Conservation (phyloP, 1,284 basidiomycete species). For the Ustilago vetiveriae region DNA sequence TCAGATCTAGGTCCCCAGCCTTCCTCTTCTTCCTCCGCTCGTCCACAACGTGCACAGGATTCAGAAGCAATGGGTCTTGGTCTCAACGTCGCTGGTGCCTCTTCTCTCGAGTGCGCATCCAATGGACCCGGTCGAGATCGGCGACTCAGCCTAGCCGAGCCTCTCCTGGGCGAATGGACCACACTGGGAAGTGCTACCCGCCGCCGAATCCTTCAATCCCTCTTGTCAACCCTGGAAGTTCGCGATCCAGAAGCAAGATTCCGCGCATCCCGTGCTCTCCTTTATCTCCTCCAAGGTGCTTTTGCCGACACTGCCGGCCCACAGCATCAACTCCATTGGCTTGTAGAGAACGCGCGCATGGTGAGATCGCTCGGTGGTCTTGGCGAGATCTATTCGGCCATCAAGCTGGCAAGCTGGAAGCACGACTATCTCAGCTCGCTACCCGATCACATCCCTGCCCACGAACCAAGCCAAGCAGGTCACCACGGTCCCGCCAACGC, state of each 20-base stretch:
- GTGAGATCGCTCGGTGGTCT: slow-evolving; percentile 86
- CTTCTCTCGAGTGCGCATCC: background rate
- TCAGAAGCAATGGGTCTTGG: slow-evolving; percentile 48
- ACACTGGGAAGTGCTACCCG: slow-evolving; percentile 52
- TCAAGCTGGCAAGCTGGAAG: slow-evolving; percentile 88
- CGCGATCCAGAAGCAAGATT: slow-evolving; percentile 58
- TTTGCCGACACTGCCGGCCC: slow-evolving; percentile 90
- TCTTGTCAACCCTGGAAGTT: slow-evolving; percentile 59
- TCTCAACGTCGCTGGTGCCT: slow-evolving; percentile 29
- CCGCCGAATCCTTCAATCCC: slow-evolving; percentile 51
- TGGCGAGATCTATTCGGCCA: slow-evolving; percentile 81
- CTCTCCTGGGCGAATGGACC: slow-evolving; percentile 55
- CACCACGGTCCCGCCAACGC: slow-evolving; percentile 37
- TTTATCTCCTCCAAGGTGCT: slow-evolving; percentile 74
- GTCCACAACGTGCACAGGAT: slow-evolving; percentile 7
- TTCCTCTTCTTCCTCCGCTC: slow-evolving; percentile 11
- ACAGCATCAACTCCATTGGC: slow-evolving; percentile 94
- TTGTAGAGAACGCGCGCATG: slow-evolving; percentile 90
- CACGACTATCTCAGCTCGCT: slow-evolving; percentile 73
- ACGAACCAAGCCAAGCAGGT: slow-evolving; percentile 27
- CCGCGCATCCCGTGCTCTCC: slow-evolving; percentile 53
- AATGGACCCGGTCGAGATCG: slow-evolving; percentile 4
- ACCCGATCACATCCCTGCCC: slow-evolving; percentile 58
- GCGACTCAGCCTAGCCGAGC: slow-evolving; percentile 27
- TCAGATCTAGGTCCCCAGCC: slow-evolving; percentile 16